These are phyloP conservation scores for Seiridium cupressi DNA, from an alignment of 2,329 filamentous ascomycete genomes.

Conservation along the genomic window DNA sequence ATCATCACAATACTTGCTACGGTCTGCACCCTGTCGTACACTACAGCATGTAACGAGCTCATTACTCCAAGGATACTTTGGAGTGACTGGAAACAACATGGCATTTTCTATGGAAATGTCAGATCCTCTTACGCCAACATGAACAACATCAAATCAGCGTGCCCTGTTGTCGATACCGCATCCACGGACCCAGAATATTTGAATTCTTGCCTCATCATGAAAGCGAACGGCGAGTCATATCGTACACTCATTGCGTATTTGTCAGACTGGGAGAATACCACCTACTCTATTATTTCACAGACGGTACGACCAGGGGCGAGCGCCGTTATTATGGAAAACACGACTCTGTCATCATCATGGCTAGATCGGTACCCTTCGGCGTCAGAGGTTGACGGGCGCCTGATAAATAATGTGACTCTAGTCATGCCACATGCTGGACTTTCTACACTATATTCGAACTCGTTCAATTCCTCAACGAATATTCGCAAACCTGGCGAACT, in stretches of 20 bases:
- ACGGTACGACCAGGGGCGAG: neutral
- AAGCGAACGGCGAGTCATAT: neutral
- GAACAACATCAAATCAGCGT: neutral
- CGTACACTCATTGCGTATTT: neutral
- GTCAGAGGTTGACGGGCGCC: neutral
- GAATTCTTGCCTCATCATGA: neutral
- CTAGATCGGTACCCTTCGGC: neutral
- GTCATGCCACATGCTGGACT: slow-evolving; percentile 3
- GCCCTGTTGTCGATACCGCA: neutral
- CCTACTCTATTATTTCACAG: neutral
- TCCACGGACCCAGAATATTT: neutral
- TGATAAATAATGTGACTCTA: slow-evolving; percentile 6
- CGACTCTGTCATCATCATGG: neutral
- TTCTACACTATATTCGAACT: neutral
- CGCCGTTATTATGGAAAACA: neutral
- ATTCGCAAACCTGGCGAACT: neutral
- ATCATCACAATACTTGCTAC: neutral
- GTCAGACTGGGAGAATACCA: neutral
- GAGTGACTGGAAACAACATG: neutral
- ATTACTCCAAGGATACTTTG: neutral
- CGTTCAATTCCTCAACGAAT: neutral
- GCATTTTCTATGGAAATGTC: neutral
- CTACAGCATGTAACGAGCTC: neutral
- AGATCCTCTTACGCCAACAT: neutral
- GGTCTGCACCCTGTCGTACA: neutral